phyloP scores from a whole-genome alignment of 306 rosid genomes.

The Sophora flavescens region DNA sequence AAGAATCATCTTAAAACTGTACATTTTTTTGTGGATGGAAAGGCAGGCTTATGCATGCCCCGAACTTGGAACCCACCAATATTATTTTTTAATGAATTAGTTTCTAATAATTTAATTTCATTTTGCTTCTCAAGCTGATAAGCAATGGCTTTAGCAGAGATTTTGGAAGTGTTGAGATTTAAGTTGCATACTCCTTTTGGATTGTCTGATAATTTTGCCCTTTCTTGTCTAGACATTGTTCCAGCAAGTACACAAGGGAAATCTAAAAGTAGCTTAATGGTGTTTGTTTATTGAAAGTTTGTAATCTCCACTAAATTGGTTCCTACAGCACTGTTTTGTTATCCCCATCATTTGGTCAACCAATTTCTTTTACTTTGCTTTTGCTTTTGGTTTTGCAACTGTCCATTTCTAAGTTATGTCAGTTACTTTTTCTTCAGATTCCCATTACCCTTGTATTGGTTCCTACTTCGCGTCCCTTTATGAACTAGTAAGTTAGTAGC shows the following conservation, averaged over 20 bases:
- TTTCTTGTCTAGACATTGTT: background rate
- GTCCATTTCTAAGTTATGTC: no score
- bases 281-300: background rate
- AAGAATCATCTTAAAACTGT: conserved; percentile 64
- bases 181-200: conserved; percentile 21
- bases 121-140: conserved; percentile 42
- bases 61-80: background rate
- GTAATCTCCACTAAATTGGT: background rate
- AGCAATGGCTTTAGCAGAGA: conserved; percentile 44
- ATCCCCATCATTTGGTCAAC: no score
- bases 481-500: no score
- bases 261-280: background rate
- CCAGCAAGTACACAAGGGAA: background rate
- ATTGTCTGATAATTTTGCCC: conserved; percentile 19
- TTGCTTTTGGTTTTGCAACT: no score
- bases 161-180: conserved; percentile 45
- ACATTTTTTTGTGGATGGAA: conserved; percentile 4
- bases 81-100: conserved; percentile 17
- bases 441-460: no score
- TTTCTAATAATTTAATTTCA: conserved; percentile 34
- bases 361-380: no score
- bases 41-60: background rate
- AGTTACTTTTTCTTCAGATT: no score
- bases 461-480: no score
- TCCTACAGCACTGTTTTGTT: background rate